Conservation (phyloP, 2,329 filamentous ascomycete species). For the Clonostachys byssicola region DNA sequence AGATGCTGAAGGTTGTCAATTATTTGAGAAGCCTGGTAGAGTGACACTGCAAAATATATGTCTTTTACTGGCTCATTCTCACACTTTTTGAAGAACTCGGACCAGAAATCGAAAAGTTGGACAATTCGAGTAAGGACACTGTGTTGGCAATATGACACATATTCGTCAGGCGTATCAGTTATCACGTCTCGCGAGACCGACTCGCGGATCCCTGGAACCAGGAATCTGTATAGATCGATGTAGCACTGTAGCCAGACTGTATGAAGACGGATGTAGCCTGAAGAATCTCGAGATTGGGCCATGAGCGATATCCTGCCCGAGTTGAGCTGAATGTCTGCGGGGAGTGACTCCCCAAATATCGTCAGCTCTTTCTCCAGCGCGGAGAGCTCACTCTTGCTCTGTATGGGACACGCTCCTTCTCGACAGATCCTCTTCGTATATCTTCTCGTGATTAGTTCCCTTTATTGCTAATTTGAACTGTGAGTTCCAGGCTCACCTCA, state of each 20-base stretch:
- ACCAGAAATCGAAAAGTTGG: too few species aligned
- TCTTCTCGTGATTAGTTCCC: background rate
- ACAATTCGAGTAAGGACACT: background rate
- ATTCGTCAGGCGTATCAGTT: constrained; percentile 1
- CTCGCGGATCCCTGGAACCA: constrained; percentile 16
- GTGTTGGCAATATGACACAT: constrained; percentile 4
- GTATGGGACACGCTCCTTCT: constrained; percentile 7
- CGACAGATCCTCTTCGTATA: constrained; percentile 1
- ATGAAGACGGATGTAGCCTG: constrained; percentile 11
- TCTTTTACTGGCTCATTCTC: too few species aligned
- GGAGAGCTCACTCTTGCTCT: constrained; percentile 5
- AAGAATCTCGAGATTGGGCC: constrained; percentile 13
- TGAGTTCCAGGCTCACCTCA: too few species aligned
- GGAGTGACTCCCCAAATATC: constrained; percentile 8
- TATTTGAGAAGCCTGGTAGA: too few species aligned
- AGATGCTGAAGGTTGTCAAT: too few species aligned
- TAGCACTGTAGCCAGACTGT: constrained; percentile 9
- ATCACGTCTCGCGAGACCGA: constrained; percentile 1
- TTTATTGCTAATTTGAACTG: too few species aligned
- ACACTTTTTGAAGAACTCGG: too few species aligned
- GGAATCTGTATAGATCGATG: constrained; percentile 17
- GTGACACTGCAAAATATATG: too few species aligned
- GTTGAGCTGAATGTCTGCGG: constrained; percentile 10
- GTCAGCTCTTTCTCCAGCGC: constrained; percentile 11
- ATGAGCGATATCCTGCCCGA: constrained; percentile 11